Base-by-base conservation (phyloP, 257 asterid genomes). In the Voacanga thouarsii region DNA sequence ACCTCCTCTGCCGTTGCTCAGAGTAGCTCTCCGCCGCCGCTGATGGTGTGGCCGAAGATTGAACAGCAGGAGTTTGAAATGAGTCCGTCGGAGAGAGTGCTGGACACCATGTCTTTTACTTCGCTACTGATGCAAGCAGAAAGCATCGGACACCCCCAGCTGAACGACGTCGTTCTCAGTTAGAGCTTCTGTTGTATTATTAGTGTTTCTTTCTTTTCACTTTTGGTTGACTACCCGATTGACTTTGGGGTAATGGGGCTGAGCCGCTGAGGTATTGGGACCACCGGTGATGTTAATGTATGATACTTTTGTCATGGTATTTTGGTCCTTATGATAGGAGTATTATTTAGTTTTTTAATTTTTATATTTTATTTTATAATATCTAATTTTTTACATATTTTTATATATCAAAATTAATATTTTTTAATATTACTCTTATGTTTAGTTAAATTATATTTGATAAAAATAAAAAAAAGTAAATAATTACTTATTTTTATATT, bases 81-180 rank as follows among this genome's bases (percentile, higher is more conserved):
- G 66, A 66, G 51, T 44, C 71, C 76, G 76, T 5, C 60, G 72
- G 79, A 61, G 23, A 61, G 75, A 4, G 11, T 41, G 28, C 11
- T 26, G 63, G 79, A 80, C 19, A 57, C 75, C n/a, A 74, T 80
- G 83, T 80, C 83, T 50, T 80, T 80, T n/a, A 80, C 83, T 30
- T 74, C 83, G 72, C 79, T 80, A 39, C 43, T 80, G 76, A 53
- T 74, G 83, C 83, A 80, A 56, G 79, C 76, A 0, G 83, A 45
- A 2, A 49, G 70, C 23, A 14, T 59, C 4, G 83, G 75, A 33
- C 45, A 71, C 21, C 41, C 49, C 19, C 75, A 78, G 26, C 41
- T n/a, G 6, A 55, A 74, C 83, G 83, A 71, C n/a, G 83, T 67
- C 72, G 79, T 80, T 49, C 18, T 26, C 1, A 55, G 28, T 66